Base-by-base conservation (phyloP, 176 grass and related monocot species). In the Calamus simplicifolius region DNA sequence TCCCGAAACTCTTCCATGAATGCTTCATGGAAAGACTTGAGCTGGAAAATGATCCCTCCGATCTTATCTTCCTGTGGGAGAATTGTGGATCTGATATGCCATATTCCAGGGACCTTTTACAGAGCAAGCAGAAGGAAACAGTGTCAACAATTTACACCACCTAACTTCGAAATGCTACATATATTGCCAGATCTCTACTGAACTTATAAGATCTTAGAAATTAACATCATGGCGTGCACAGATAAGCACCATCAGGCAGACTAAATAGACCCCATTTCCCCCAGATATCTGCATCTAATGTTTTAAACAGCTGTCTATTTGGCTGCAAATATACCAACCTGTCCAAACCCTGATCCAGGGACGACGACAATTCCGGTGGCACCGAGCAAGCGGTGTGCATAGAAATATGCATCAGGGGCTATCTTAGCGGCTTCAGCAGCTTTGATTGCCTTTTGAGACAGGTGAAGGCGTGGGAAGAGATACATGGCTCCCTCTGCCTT, bases 401-500 rank as follows among this genome's bases (percentile, higher is more conserved):
- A 95, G 73, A 80, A n/a, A n/a, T n/a, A 72, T 16, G 84, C 79
- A 78, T 98, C 93, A 64, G 93, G 79, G 13, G 69, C 73, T 28
- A 79, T 77, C 52, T 84, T 79, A 53, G 54, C 69, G 58, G 84
- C 72, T 80, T 70, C 81, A 14, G 87, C 93, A 50, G 81, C 87
- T 49, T 83, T 87, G 25, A 98, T 89, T 0, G 81, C 87, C 53
- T 85, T 98, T 50, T 78, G 81, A 13, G 93, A 81, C 65, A 98
- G 77, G 59, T 79, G 69, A 71, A 98, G 64, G 51, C 69, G 65
- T 19, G 1, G 52, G 25, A 48, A 68, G 50, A 66, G 3, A 21
- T 69, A 48, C 43, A 54, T 58, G 5, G 31, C 55, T 26, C 50
- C 14, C 57, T 5, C 17, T 16, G 93, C 84, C 71, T 92, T 92